Conservation (phyloP, 108 stramenopile genomes). For the Cyclostephanos invisitatus region DNA sequence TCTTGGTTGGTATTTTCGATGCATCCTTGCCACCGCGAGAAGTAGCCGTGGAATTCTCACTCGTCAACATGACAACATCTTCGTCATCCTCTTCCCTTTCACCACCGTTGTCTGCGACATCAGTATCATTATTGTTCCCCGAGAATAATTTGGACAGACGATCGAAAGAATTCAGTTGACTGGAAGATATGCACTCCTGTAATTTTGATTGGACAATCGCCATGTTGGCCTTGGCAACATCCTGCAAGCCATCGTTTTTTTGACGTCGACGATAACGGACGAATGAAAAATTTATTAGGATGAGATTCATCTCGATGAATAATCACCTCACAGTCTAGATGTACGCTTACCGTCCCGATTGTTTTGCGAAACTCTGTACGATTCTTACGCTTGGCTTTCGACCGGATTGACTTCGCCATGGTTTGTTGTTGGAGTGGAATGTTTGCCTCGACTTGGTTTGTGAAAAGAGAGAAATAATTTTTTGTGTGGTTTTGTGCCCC, state of each 20-base stretch:
- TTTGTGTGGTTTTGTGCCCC: not conserved
- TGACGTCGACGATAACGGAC: not conserved
- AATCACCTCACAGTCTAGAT: not conserved
- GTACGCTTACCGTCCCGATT: conserved; percentile 68
- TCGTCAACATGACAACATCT: conserved; percentile 30
- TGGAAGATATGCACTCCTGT: conserved; percentile 43
- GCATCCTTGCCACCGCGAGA: conserved; percentile 25
- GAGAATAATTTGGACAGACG: conserved; percentile 62
- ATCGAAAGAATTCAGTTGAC: conserved; percentile 63
- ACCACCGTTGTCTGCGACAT: not conserved
- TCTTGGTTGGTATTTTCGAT: conserved; percentile 45
- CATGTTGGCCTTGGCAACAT: conserved; percentile 63
- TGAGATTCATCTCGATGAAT: not conserved
- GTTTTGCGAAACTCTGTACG: conserved; percentile 81
- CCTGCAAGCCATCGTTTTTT: conserved; percentile 28
- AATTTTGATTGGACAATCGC: conserved; percentile 65
- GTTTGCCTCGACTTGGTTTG: not conserved
- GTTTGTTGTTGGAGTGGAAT: conserved; percentile 1
- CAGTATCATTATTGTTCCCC: conserved; percentile 21
- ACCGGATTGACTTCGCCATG: conserved; percentile 88
- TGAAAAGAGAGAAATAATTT: too few species aligned
- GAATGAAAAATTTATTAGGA: not conserved
- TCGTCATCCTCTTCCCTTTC: conserved; percentile 17
- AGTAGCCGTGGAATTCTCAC: not conserved
- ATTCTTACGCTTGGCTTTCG: conserved; percentile 78